Evolutionary conservation across 2,329 filamentous ascomycete species (phyloP), one percentile per base, ranked within the genome.

Genomic region (Ramularia endophylla): DNA sequence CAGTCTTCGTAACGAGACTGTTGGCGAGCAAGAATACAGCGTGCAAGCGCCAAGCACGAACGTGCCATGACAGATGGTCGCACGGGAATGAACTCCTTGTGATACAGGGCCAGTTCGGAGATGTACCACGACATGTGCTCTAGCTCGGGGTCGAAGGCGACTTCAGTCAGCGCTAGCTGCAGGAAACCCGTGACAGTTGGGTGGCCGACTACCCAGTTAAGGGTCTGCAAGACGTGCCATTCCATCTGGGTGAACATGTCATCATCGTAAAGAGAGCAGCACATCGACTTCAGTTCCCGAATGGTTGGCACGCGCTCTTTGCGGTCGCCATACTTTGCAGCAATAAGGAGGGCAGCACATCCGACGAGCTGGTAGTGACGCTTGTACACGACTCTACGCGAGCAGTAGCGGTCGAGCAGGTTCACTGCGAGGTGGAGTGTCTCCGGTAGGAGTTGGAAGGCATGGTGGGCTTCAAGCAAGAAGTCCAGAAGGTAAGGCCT

Each of bases 221-320:
- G 78, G 1, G 92, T 98, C 69, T 95, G 94, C 56, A 98, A 77
- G 27, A 98, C 90, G 65, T 98, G 92, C 89, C 94, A 97, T 71
- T 98, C 92, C 92, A 98, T 98, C 68, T 98, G 92, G 8, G 89
- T 90, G 70, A 98, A 98, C 92, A 98, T 98, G 70, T 95, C 90
- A 36, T 95, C 88, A 59, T 98, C 92, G 69, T 98, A 98, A 28
- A 97, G 77, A 27, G 86, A 89, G 69, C 92, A 97, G 77, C 92
- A 98, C 92, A 98, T 97, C 54, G 90, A 94, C 76, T 95, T 95
- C 52, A 98, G 75, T 65, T 98, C 92, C 63, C 87, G 82, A 63
- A 98, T 94, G 52, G 94, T 92, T 4, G 92, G 92, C n/a, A 98
- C 92, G 38, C 89, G 81, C 62, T 98, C 92, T 73, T 98, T 98